These are phyloP conservation scores for Salix viminalis DNA, from an alignment of 345 rosid genomes.

Conservation along the genomic window DNA sequence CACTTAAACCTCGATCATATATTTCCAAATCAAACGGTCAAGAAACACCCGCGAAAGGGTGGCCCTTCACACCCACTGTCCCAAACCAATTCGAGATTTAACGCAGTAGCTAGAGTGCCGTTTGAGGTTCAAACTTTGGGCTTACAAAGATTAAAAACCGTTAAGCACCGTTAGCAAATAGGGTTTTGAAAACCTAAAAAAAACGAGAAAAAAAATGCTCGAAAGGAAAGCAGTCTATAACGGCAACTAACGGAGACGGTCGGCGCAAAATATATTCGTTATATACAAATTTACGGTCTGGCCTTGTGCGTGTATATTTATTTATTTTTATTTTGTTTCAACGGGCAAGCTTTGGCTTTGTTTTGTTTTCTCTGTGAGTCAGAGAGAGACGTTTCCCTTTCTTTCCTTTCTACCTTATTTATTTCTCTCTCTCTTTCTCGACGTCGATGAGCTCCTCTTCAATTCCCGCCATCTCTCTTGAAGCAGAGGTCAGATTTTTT, in stretches of 20 bases:
- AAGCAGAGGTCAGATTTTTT: conserved; percentile 40
- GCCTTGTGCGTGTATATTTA: conserved; percentile 5
- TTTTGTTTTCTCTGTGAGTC: background rate
- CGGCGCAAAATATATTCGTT: conserved; percentile 61
- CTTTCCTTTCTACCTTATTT: background rate
- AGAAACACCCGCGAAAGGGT: conserved; percentile 26
- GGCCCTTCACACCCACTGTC: background rate
- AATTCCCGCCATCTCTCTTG: conserved; percentile 52
- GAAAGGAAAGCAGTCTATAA: conserved; percentile 5
- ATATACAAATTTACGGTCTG: conserved; percentile 24
- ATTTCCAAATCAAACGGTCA: conserved; percentile 29
- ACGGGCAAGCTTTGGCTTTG: conserved; percentile 66
- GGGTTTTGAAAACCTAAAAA: background rate
- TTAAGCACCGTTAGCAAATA: conserved; percentile 34
- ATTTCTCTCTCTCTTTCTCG: no score
- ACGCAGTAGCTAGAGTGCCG: conserved; percentile 43
- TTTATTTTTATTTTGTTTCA: conserved; percentile 40
- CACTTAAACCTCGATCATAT: conserved; percentile 7
- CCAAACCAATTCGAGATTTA: conserved; percentile 18
- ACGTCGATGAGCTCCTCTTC: conserved; percentile 43
- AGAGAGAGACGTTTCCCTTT: conserved; percentile 17
- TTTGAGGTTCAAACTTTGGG: conserved; percentile 57
- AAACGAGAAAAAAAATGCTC: background rate
- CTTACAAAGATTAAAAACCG: conserved; percentile 29
- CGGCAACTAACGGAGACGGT: conserved; percentile 63